Percentiles rank a stretch among this genome's conserved stretches.
phyloP scores from a whole-genome alignment of 1,139 yeast species.

The Hyphopichia pseudoburtonii region DNA sequence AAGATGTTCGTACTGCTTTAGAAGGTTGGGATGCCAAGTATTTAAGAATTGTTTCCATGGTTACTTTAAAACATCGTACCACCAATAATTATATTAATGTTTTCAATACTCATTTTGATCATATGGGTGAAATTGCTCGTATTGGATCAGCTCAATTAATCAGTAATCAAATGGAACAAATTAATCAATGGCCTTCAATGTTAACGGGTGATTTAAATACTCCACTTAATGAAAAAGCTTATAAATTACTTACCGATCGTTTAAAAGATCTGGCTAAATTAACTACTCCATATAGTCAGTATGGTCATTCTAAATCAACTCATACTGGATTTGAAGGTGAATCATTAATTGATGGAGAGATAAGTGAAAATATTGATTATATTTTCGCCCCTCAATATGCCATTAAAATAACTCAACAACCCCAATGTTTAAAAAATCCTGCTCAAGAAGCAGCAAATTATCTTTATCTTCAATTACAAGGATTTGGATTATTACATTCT shows the following conservation, averaged over 20 bases:
- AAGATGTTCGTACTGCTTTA: conserved; percentile 22
- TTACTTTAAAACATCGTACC: conserved; percentile 31
- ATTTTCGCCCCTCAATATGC: conserved; percentile 43
- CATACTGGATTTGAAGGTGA: conserved; percentile 52
- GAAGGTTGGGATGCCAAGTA: conserved; percentile 60
- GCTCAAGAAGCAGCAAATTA: conserved; percentile 7
- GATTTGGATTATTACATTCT: conserved; percentile 49
- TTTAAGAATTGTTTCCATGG: conserved; percentile 46
- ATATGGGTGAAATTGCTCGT: conserved; percentile 40
- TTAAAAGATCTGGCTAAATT: conserved; percentile 32
- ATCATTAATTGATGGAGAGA: conserved; percentile 22
- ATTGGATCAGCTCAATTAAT: conserved; percentile 39
- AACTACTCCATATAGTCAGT: conserved; percentile 27
- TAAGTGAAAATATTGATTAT: conserved; percentile 51
- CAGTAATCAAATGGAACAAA: conserved; percentile 24
- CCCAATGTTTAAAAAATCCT: conserved; percentile 15
- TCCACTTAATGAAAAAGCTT: conserved; percentile 15
- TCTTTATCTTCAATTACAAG: conserved; percentile 21
- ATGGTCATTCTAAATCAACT: conserved; percentile 46
- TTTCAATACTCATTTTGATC: conserved; percentile 51
- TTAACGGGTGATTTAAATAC: conserved; percentile 25
- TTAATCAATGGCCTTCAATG: conserved; percentile 33
- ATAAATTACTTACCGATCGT: conserved; percentile 21
- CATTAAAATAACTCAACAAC: conserved; percentile 18
- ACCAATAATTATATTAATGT: conserved; percentile 33